These are phyloP conservation scores for Blepharisma stoltei DNA, from an alignment of 73 alveolate genomes.

Conservation along the genomic window DNA sequence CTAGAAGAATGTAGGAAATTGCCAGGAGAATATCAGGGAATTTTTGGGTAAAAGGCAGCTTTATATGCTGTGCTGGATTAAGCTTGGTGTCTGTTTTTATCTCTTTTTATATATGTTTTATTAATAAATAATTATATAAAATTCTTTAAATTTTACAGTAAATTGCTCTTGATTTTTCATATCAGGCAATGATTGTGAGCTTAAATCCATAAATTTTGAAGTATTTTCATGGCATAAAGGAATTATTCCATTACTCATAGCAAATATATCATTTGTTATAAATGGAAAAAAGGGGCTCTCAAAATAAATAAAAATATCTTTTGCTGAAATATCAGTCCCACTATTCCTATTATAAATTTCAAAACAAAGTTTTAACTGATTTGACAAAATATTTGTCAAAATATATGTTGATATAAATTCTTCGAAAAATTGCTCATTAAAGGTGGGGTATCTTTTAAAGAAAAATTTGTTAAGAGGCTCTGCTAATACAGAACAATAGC, in stretches of 20 bases:
- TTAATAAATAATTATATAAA: too few species aligned
- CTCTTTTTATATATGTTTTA: too few species aligned
- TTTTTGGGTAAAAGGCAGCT: constrained; percentile 5
- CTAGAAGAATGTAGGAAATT: neutral
- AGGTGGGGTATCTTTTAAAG: neutral
- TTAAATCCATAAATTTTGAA: neutral
- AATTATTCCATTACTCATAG: neutral
- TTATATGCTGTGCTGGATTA: too few species aligned
- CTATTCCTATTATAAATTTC: constrained; percentile 1
- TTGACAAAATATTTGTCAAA: neutral
- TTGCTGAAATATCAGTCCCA: neutral
- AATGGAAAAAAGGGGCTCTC: constrained; percentile 21
- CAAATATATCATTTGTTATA: neutral
- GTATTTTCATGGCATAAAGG: neutral
- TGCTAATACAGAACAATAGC: neutral
- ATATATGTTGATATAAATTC: constrained; percentile 14
- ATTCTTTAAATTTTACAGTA: constrained; percentile 25
- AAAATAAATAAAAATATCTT: constrained; percentile 14
- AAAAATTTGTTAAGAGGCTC: neutral
- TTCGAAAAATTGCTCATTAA: constrained; percentile 17
- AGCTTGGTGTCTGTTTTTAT: too few species aligned
- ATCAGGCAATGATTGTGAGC: too few species aligned
- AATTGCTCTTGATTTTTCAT: neutral
- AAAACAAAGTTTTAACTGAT: neutral
- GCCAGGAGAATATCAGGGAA: constrained; percentile 22